A percentile compares a stretch with the other conserved stretches of the same genome.
phyloP scores from a whole-genome alignment of 768 basidiomycete species.

The Xerocomus brunneocitrinus region DNA sequence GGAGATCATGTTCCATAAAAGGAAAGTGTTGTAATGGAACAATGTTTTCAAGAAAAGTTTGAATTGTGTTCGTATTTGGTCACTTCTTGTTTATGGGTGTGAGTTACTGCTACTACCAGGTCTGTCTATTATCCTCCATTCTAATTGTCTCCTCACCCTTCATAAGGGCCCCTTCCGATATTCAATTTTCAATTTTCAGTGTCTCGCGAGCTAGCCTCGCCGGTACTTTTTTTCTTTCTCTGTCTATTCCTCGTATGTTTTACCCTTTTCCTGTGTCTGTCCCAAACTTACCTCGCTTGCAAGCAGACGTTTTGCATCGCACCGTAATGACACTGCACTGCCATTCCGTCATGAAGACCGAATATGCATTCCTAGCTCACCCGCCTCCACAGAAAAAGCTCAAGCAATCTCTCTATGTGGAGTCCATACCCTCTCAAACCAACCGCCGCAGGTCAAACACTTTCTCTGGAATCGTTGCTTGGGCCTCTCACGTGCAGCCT shows the following conservation, averaged over 20 bases:
- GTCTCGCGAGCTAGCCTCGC: conserved; percentile 19
- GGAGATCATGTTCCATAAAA: conserved; percentile 9
- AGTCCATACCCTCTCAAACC: conserved; percentile 16
- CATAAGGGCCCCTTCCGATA: conserved; percentile 8
- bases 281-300: conserved; percentile 1
- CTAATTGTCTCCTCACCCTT: conserved; percentile 22
- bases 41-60: conserved; percentile 3
- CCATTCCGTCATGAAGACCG: conserved; percentile 12
- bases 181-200: background rate
- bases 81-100: conserved; percentile 18
- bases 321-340: conserved; percentile 9
- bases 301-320: conserved; percentile 7
- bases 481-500: conserved; percentile 65
- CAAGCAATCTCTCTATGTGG: conserved; percentile 27
- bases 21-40: conserved; percentile 25
- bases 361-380: conserved; percentile 42
- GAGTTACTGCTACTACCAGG: background rate
- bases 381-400: conserved; percentile 38
- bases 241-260: background rate
- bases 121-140: background rate
- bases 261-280: background rate
- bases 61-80: background rate
- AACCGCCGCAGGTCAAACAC: conserved; percentile 39
- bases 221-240: background rate
- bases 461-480: conserved; percentile 48